These are phyloP conservation scores for Pyrus betulifolia DNA, from an alignment of 306 rosid genomes.

Conservation along the genomic window DNA sequence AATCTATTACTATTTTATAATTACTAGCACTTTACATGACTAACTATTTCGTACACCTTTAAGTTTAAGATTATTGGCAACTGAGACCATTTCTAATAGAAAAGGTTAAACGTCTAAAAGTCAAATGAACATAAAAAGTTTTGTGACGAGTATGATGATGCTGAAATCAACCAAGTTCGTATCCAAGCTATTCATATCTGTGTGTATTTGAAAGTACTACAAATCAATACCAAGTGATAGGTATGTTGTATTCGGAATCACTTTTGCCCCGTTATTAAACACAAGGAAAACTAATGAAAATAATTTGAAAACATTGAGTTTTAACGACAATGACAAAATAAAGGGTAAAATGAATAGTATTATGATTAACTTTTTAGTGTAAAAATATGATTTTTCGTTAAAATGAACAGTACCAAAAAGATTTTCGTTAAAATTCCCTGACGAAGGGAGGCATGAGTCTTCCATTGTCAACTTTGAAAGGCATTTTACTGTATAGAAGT, in stretches of 20 bases:
- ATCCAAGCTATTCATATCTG: constrained; percentile 93
- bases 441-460: not conserved
- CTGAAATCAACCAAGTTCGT: constrained; percentile 62
- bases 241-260: not conserved
- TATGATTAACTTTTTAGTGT: too few species aligned
- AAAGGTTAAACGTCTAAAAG: not conserved
- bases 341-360: too few species aligned
- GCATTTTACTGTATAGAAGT: not conserved
- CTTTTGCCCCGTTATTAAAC: not conserved
- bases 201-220: constrained; percentile 58
- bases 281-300: not conserved
- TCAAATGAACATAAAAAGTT: constrained; percentile 25
- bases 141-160: constrained; percentile 15
- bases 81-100: too few species aligned
- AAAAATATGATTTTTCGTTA: too few species aligned
- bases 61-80: too few species aligned
- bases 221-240: constrained; percentile 11
- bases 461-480: not conserved
- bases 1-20: too few species aligned
- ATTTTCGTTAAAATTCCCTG: too few species aligned
- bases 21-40: too few species aligned
- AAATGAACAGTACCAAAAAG: too few species aligned
- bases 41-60: too few species aligned
- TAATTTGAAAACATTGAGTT: too few species aligned
- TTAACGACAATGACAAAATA: too few species aligned